Base-by-base conservation (phyloP, 2,329 filamentous ascomycete genomes). In the Ophiostoma quercus region DNA sequence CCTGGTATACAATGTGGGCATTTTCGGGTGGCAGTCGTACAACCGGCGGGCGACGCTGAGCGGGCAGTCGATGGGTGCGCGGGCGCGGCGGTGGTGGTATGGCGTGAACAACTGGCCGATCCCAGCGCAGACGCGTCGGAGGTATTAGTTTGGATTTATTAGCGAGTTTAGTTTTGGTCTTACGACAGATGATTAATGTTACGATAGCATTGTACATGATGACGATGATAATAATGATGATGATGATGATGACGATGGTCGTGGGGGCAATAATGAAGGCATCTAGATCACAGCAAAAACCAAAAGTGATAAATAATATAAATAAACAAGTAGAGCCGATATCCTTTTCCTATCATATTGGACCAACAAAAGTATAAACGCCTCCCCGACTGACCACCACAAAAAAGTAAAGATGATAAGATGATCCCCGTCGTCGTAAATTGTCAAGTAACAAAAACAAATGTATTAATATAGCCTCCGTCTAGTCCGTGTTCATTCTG, bases 1-100 rank as follows among this genome's bases (percentile, higher is more conserved):
- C 66, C 84, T 94, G 65, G 79, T 95, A n/a, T 97, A 94, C 85
- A 95, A 94, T 71, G 84, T 98, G 54, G 85, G 90, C 16, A 85
- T 97, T 69, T 88, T 87, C 74, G 95, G 94, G 70, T 98, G 94
- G 94, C 88, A 92, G 76, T 86, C 91, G 78, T 97, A 91, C 91
- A 97, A 98, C 79, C 85, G 86, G 71, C 90, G 85, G 71, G 89
- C 92, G 16, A 88, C 89, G 76, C 84, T 97, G 74, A 88, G 88
- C 73, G 95, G 95, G 9, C 88, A 87, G 74, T 89, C 88, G 34
- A 81, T 91, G 19, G 95, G 95, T 29, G 92, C 91, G 7, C 87
- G 86, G 74, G 81, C 95, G 67, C 85, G 95, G 75, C 84, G 93
- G 29, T 67, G 66, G 66, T 67, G 66, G 66, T 67, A 67, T 41